phyloP scores from a whole-genome alignment of 257 asterid species.

The Phtheirospermum japonicum region DNA sequence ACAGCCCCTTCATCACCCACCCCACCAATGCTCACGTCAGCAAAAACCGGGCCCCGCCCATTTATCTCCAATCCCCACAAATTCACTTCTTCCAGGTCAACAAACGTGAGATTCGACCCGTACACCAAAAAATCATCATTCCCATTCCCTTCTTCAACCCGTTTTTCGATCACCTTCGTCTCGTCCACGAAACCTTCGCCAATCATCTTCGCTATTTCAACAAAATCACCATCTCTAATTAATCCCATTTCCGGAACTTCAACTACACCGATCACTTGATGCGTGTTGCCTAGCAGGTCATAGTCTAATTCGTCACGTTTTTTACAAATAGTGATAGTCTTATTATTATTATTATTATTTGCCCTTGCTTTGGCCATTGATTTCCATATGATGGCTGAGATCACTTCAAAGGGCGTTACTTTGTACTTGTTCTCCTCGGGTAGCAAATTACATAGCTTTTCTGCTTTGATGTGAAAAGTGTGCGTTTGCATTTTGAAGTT shows the following conservation, averaged over 20 bases:
- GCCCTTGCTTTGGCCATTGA: constrained; percentile 48
- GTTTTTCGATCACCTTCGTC: constrained; percentile 29
- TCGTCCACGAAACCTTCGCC: constrained; percentile 42
- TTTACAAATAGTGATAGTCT: constrained; percentile 39
- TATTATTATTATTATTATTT: no score
- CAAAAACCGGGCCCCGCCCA: constrained; percentile 43
- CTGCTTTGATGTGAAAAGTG: constrained; percentile 40
- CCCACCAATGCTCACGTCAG: constrained; percentile 42
- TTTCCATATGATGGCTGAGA: constrained; percentile 63
- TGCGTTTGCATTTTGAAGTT: constrained; percentile 40
- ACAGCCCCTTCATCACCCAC: constrained; percentile 66
- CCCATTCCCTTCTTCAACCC: constrained; percentile 32
- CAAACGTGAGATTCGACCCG: constrained; percentile 64
- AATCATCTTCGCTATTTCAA: constrained; percentile 38
- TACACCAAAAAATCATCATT: constrained; percentile 41
- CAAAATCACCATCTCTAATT: constrained; percentile 27
- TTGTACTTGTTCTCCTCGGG: constrained; percentile 5
- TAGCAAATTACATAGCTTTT: constrained; percentile 26
- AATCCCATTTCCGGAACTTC: constrained; percentile 23
- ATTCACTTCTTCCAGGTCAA: constrained; percentile 46
- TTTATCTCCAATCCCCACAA: constrained; percentile 44
- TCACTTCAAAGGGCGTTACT: constrained; percentile 41
- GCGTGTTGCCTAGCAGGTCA: constrained; percentile 25
- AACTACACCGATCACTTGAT: constrained; percentile 40
- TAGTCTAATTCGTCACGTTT: neutral